Percentiles rank a stretch among this genome's conserved stretches.
Evolutionary conservation across 108 stramenopile genomes (phyloP).

Genomic region (Nannochloropsis gaditana): DNA sequence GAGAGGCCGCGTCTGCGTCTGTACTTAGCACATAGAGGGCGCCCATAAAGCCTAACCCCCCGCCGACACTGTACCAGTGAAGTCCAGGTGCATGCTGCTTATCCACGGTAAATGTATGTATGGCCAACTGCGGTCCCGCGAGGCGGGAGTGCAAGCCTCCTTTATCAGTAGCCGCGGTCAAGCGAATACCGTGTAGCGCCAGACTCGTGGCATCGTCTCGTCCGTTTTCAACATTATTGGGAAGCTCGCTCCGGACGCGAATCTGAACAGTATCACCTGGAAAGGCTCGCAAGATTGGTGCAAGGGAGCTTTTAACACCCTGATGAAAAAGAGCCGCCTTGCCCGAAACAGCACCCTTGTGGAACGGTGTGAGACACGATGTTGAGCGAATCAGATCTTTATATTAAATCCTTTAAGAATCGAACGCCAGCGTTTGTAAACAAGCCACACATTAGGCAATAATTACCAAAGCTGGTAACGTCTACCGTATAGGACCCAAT

Average conservation of each 20-base stretch:
- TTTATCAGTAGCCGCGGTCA: neutral
- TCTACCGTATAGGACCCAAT: too few species aligned
- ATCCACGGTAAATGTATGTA: neutral
- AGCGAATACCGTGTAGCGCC: neutral
- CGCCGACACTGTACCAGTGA: neutral
- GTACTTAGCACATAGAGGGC: neutral
- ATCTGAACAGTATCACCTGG: slow-evolving; percentile 3
- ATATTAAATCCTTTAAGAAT: too few species aligned
- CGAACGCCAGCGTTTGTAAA: too few species aligned
- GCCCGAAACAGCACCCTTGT: too few species aligned
- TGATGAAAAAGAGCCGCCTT: neutral
- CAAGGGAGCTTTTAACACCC: neutral
- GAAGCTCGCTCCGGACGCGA: slow-evolving; percentile 11
- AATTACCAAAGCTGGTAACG: too few species aligned
- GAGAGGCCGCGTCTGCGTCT: neutral
- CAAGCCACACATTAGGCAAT: too few species aligned
- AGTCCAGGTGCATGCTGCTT: neutral
- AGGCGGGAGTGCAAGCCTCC: neutral
- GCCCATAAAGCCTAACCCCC: neutral
- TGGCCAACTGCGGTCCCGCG: neutral
- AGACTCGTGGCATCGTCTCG: slow-evolving; percentile 17
- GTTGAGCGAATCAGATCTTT: too few species aligned
- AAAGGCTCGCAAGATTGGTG: slow-evolving; percentile 13
- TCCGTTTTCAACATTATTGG: neutral
- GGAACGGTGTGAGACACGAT: too few species aligned